Evolutionary conservation across 1,284 basidiomycete species (phyloP), one percentile per base, ranked within the genome.

Genomic region (Singerocomus inundabilis): DNA sequence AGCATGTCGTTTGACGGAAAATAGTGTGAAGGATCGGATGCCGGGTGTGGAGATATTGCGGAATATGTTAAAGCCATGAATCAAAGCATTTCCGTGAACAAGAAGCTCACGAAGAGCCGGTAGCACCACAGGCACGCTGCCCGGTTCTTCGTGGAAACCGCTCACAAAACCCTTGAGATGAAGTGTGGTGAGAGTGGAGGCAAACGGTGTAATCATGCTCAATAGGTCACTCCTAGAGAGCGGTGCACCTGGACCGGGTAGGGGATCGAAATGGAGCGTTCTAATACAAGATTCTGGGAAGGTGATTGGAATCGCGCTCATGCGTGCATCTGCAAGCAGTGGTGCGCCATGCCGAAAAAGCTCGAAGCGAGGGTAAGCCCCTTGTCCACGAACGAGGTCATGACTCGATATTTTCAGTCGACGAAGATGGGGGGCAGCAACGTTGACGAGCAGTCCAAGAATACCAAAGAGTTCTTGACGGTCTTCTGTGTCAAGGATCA

Each of bases 21-120:
- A 53, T 41, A 66, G 43, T 10, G 61, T 61, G 26, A 66, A 53
- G 12, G 56, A 58, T 30, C 57, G 59, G 41, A 70, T 57, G 9
- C 41, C 54, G 4, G 64, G 64, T 1, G 68, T 64, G 54, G 68
- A 68, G 45, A 66, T 67, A 52, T 67, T 67, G 53, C 66, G 64
- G 56, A 66, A 66, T 51, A 66, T 58, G 47, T 64, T 64, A 51
- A 67, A 70, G 13, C 66, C 68, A 47, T 69, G 63, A 49, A 55
- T 55, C 41, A 69, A 37, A 4, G 66, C 61, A 61, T 63, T 60
- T 52, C 66, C 64, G 52, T 69, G 63, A 24, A 66, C 53, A 26
- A 68, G 51, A 38, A 66, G 49, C 50, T 66, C 68, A 38, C 48
- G 54, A 25, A 66, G 61, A 32, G 52, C 57, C 7, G 66, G 68